phyloP scores from a whole-genome alignment of 2,329 filamentous ascomycete genomes.

The Ophiostoma tasmaniense region DNA sequence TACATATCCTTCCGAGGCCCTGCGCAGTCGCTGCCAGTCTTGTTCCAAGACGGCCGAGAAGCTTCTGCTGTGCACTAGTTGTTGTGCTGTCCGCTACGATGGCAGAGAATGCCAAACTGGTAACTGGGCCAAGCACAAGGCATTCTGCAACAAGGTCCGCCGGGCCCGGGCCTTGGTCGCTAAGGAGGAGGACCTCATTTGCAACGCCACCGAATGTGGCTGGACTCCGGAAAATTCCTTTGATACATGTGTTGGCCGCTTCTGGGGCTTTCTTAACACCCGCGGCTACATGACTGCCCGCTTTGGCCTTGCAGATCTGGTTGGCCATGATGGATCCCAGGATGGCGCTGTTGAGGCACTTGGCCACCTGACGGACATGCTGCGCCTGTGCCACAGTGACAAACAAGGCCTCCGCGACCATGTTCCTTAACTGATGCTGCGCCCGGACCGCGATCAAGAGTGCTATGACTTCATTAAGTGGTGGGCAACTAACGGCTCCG shows the following conservation, averaged over 20 bases:
- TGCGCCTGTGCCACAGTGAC: slow-evolving; percentile 11
- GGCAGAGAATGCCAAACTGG: slow-evolving; percentile 22
- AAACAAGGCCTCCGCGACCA: slow-evolving; percentile 18
- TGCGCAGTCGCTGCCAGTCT: not conserved
- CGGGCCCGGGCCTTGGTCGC: slow-evolving; percentile 19
- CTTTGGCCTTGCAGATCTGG: slow-evolving; percentile 23
- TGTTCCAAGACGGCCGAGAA: not conserved
- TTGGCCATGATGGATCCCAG: slow-evolving; percentile 18
- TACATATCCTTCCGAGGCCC: not conserved
- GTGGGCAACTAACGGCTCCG: slow-evolving; percentile 28
- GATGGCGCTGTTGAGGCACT: not conserved
- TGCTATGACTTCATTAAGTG: slow-evolving; percentile 42
- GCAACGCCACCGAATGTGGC: not conserved
- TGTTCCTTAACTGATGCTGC: slow-evolving; percentile 23
- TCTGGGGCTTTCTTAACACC: slow-evolving; percentile 29
- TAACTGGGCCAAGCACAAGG: slow-evolving; percentile 24
- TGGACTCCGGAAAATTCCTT: not conserved
- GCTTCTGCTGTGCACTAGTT: slow-evolving; percentile 23
- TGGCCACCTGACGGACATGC: not conserved
- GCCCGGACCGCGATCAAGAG: slow-evolving; percentile 28
- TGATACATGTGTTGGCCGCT: slow-evolving; percentile 25
- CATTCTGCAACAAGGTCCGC: slow-evolving; percentile 22
- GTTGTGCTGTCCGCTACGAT: slow-evolving; percentile 26
- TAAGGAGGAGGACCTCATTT: not conserved
- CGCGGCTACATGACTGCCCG: slow-evolving; percentile 32